A percentile compares a stretch with the other conserved stretches of the same genome.
phyloP scores from a whole-genome alignment of 768 basidiomycete genomes.

The Amanita brunnescens region DNA sequence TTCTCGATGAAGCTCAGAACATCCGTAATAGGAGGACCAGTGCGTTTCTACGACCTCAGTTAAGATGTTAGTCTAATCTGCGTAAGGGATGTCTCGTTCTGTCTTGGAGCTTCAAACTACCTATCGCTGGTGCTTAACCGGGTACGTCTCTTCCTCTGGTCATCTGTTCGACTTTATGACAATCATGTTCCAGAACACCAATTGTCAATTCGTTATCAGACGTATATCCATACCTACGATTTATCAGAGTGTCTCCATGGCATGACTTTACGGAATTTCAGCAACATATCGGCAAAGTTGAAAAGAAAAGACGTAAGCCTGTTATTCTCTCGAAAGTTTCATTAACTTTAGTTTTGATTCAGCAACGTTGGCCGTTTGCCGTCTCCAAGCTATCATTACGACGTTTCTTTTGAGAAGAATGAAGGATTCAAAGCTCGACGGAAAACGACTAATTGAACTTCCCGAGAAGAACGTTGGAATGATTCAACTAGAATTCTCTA shows the following conservation, averaged over 20 bases:
- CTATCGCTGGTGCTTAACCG: constrained; percentile 64
- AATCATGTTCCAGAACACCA: constrained; percentile 35
- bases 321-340: not conserved
- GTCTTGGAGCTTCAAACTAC: constrained; percentile 42
- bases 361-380: constrained; percentile 45
- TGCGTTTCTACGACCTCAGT: constrained; percentile 18
- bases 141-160: constrained; percentile 24
- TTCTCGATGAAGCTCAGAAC: constrained; percentile 50
- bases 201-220: constrained; percentile 57
- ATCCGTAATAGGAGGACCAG: constrained; percentile 43
- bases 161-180: not conserved
- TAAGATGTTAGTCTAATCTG: not conserved
- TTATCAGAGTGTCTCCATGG: constrained; percentile 37
- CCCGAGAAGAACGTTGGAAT: constrained; percentile 47
- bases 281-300: constrained; percentile 24
- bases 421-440: constrained; percentile 56
- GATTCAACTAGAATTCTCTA: constrained; percentile 43
- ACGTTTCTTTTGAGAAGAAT: constrained; percentile 51
- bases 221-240: constrained; percentile 38
- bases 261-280: constrained; percentile 37
- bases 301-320: constrained; percentile 45
- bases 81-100: constrained; percentile 41
- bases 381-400: constrained; percentile 50
- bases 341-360: not conserved
- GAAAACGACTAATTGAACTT: constrained; percentile 58